A percentile compares a stretch with the other conserved stretches of the same genome.
Evolutionary conservation across 2,329 filamentous ascomycete genomes (phyloP).

Genomic region (Monilinia fructigena): DNA sequence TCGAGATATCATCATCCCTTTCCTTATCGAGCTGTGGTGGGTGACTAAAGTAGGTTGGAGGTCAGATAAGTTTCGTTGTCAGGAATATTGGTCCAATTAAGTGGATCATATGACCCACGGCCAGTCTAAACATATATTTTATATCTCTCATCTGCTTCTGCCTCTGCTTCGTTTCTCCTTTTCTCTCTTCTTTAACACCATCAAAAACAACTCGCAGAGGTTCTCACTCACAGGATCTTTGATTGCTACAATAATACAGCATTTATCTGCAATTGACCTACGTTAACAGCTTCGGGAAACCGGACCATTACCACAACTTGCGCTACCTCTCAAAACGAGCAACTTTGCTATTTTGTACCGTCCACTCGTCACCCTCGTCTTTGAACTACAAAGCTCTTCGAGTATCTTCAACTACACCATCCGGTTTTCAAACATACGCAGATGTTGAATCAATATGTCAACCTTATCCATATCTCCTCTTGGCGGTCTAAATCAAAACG

Average conservation of each 20-base stretch:
- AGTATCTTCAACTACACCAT: neutral
- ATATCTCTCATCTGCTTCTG: neutral
- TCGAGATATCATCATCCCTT: neutral
- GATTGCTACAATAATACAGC: slow-evolving; percentile 21
- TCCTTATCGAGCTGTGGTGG: neutral
- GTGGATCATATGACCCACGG: slow-evolving; percentile 18
- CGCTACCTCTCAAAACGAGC: neutral
- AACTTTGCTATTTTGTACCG: slow-evolving; percentile 14
- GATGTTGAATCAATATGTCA: slow-evolving; percentile 40
- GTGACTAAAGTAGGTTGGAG: neutral
- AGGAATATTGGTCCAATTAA: neutral
- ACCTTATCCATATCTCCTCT: slow-evolving; percentile 37
- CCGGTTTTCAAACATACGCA: slow-evolving; percentile 30
- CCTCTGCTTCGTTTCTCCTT: neutral
- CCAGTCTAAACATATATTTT: slow-evolving; percentile 13
- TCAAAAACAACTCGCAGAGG: slow-evolving; percentile 9
- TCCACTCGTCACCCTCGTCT: neutral
- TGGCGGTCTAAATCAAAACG: slow-evolving; percentile 38
- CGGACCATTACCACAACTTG: neutral
- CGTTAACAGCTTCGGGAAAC: slow-evolving; percentile 12
- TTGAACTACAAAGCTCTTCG: neutral
- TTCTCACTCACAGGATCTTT: slow-evolving; percentile 11
- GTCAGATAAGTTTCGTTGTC: slow-evolving; percentile 11
- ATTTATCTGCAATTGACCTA: slow-evolving; percentile 11
- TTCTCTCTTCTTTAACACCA: neutral